phyloP scores from a whole-genome alignment of 192 early-diverging fungal species.

The Mortierella hygrophila region DNA sequence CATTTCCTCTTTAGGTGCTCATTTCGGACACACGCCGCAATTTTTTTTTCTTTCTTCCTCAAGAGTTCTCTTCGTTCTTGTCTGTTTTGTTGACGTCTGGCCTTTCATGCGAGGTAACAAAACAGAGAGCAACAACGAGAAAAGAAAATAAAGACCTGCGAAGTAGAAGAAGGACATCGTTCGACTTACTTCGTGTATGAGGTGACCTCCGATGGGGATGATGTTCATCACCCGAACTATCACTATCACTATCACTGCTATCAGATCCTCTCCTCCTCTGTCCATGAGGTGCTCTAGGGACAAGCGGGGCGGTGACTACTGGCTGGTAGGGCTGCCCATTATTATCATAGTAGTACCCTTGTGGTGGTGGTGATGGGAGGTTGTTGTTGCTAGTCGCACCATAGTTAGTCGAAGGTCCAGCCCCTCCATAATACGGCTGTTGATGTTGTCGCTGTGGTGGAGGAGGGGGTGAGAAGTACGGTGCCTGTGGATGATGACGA shows the following conservation, averaged over 20 bases:
- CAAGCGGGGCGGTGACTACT: not conserved
- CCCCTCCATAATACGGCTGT: not conserved
- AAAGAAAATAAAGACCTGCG: not conserved
- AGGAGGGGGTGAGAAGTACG: not conserved
- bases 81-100: not conserved
- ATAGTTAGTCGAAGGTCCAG: slow-evolving; percentile 13
- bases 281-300: not conserved
- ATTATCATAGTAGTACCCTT: slow-evolving; percentile 2
- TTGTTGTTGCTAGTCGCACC: slow-evolving; percentile 16
- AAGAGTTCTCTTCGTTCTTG: not conserved
- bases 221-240: not conserved
- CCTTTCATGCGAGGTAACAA: not conserved
- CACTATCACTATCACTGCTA: slow-evolving; percentile 1
- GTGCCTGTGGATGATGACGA: not conserved
- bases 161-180: not conserved
- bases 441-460: not conserved
- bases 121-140: too few species aligned
- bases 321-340: not conserved
- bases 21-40: not conserved
- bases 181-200: slow-evolving; percentile 3
- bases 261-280: not conserved
- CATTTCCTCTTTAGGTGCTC: not conserved
- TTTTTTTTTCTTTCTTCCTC: not conserved
- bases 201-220: not conserved
- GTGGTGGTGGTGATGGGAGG: not conserved